Evolutionary conservation across 345 rosid genomes (phyloP).

Genomic region (Eucalyptus cladocalyx): DNA sequence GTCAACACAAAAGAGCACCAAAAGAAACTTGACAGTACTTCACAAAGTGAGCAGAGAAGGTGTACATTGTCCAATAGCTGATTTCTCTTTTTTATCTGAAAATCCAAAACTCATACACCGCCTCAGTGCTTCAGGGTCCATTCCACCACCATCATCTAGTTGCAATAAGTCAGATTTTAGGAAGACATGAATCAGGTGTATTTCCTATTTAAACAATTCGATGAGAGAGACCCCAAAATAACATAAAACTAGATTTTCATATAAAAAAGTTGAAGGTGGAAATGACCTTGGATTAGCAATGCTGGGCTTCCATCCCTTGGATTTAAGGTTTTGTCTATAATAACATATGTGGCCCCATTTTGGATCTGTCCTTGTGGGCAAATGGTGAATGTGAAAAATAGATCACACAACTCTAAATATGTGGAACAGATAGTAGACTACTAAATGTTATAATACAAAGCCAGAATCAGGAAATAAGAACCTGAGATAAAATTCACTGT

Average conservation of each 20-base stretch:
- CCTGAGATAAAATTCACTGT: background rate
- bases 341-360: constrained; percentile 96
- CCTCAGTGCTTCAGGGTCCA: constrained; percentile 85
- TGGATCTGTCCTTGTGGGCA: constrained; percentile 56
- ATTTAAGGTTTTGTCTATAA: constrained; percentile 64
- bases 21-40: background rate
- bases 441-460: background rate
- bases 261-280: background rate
- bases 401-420: background rate
- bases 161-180: background rate
- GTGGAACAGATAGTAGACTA: background rate
- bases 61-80: constrained; percentile 82
- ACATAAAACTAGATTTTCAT: background rate
- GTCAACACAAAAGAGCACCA: background rate
- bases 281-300: constrained; percentile 73
- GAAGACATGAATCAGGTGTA: background rate
- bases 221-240: background rate
- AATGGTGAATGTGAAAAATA: constrained; percentile 9
- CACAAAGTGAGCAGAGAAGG: background rate
- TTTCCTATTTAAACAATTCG: background rate
- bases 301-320: constrained; percentile 72
- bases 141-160: constrained; percentile 95
- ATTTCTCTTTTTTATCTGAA: constrained; percentile 70
- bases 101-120: constrained; percentile 95
- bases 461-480: background rate